A percentile compares a stretch with the other conserved stretches of the same genome.
phyloP scores from a whole-genome alignment of 768 basidiomycete species.

The Lyophyllum decastes region DNA sequence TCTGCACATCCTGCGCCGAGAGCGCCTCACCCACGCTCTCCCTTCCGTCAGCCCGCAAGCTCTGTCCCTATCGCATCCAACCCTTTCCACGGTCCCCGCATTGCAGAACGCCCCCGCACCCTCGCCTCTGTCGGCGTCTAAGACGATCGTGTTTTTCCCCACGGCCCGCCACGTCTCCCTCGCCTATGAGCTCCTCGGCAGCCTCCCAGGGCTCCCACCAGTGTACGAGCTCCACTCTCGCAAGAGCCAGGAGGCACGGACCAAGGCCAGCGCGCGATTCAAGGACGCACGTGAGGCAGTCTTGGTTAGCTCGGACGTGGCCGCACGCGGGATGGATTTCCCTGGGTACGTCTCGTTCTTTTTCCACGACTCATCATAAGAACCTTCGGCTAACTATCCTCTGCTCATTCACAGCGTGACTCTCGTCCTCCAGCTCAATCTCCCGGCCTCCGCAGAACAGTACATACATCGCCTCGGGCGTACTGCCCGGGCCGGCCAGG shows the following conservation, averaged over 20 bases:
- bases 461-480: slow-evolving; percentile 81
- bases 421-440: slow-evolving; percentile 60
- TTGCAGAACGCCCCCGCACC: not conserved
- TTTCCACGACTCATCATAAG: not conserved
- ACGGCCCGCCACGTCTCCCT: slow-evolving; percentile 61
- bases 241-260: slow-evolving; percentile 50
- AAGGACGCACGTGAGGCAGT: slow-evolving; percentile 42
- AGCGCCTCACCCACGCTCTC: slow-evolving; percentile 27
- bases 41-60: slow-evolving; percentile 31
- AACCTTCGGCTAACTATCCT: not conserved
- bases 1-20: slow-evolving; percentile 38
- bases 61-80: not conserved
- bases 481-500: slow-evolving; percentile 72
- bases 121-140: slow-evolving; percentile 6
- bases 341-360: slow-evolving; percentile 41
- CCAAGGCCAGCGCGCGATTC: slow-evolving; percentile 51
- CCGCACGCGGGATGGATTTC: slow-evolving; percentile 70
- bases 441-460: slow-evolving; percentile 71
- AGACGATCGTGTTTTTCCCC: slow-evolving; percentile 62
- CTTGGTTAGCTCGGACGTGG: slow-evolving; percentile 57
- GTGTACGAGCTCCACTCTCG: slow-evolving; percentile 60
- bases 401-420: slow-evolving; percentile 48
- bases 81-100: not conserved
- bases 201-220: slow-evolving; percentile 30
- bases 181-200: slow-evolving; percentile 33